Conservation (phyloP, 176 grass and related monocot genomes). For the Thalia dealbata region DNA sequence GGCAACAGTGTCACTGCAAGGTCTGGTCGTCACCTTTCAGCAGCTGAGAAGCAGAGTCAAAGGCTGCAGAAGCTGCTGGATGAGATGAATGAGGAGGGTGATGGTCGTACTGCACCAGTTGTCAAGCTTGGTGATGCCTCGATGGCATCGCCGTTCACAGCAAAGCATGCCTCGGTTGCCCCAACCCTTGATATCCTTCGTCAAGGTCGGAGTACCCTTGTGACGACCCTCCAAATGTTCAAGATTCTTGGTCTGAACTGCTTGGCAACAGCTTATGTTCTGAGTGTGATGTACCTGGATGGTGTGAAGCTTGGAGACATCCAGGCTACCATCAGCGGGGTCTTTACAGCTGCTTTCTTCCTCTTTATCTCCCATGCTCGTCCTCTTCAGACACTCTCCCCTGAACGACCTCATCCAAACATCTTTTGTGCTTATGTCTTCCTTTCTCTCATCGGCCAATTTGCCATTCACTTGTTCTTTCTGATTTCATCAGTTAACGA, state of each 20-base stretch:
- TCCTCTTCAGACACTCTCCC: conserved; percentile 66
- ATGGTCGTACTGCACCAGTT: conserved; percentile 54
- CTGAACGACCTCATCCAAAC: conserved; percentile 79
- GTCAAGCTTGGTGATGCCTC: conserved; percentile 98
- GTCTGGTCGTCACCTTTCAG: conserved; percentile 42
- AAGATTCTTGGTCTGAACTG: conserved; percentile 99
- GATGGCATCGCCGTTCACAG: conserved; percentile 97
- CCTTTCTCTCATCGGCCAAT: conserved; percentile 90
- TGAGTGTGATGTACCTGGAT: conserved; percentile 97
- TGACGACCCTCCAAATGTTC: conserved; percentile 99
- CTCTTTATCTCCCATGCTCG: conserved; percentile 98
- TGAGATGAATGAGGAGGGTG: conserved; percentile 87
- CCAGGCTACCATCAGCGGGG: conserved; percentile 90
- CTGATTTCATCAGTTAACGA: conserved; percentile 72
- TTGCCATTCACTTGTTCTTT: conserved; percentile 90
- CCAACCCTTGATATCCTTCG: conserved; percentile 94
- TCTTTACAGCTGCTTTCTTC: conserved; percentile 95
- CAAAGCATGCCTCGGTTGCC: conserved; percentile 89
- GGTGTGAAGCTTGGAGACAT: conserved; percentile 95
- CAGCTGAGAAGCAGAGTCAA: conserved; percentile 74
- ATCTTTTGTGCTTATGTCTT: conserved; percentile 91
- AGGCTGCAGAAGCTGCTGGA: conserved; percentile 88
- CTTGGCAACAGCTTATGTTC: conserved; percentile 88
- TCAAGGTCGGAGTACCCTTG: conserved; percentile 86
- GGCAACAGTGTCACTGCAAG: conserved; percentile 35